Conservation (phyloP, 306 rosid genomes). For the Vigna unguiculata region DNA sequence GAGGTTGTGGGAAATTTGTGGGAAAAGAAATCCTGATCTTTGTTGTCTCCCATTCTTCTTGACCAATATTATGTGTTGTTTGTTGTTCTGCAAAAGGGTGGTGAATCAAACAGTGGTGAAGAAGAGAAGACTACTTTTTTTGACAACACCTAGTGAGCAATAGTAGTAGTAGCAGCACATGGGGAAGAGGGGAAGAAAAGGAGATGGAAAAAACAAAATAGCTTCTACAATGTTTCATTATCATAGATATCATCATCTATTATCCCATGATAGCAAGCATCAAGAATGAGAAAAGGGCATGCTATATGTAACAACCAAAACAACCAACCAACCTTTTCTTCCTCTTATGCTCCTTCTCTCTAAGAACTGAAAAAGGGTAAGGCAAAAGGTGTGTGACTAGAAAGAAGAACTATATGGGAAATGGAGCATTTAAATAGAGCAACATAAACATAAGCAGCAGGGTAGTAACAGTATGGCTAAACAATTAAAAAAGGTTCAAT, state of each 20-base stretch:
- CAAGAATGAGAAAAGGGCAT: slow-evolving; percentile 28
- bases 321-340: slow-evolving; percentile 28
- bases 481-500: background rate
- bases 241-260: background rate
- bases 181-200: background rate
- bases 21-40: slow-evolving; percentile 60
- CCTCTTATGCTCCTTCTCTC: background rate
- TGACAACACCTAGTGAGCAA: background rate
- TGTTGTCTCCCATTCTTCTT: slow-evolving; percentile 54
- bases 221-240: slow-evolving; percentile 1
- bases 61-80: background rate
- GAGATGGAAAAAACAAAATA: background rate
- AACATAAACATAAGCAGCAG: background rate
- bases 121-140: background rate
- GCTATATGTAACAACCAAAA: slow-evolving; percentile 12
- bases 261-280: slow-evolving; percentile 4
- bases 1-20: slow-evolving; percentile 66
- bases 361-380: slow-evolving; percentile 17
- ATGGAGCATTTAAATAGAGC: slow-evolving; percentile 16
- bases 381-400: slow-evolving; percentile 39
- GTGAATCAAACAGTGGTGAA: slow-evolving; percentile 65
- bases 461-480: background rate
- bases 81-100: slow-evolving; percentile 39
- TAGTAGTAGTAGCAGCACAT: background rate
- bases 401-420: background rate